These are phyloP conservation scores for Penicillium silybi DNA, from an alignment of 495 filamentous ascomycete genomes.

Conservation along the genomic window DNA sequence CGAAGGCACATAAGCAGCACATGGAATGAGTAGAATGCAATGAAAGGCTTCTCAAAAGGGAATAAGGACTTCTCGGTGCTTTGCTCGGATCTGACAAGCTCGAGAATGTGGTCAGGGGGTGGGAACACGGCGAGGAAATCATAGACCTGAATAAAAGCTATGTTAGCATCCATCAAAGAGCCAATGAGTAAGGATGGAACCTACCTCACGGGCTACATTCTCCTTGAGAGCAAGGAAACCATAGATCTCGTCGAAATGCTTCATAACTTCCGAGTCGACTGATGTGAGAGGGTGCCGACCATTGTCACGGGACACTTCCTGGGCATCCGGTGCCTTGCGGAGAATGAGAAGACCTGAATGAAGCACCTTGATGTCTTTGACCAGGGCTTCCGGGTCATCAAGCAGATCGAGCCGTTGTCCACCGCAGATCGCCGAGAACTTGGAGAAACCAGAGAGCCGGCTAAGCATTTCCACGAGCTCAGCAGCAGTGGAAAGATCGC, in stretches of 20 bases:
- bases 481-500: constrained; percentile 63
- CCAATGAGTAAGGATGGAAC: background rate
- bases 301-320: constrained; percentile 24
- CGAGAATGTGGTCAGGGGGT: constrained; percentile 57
- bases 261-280: constrained; percentile 71
- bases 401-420: constrained; percentile 48
- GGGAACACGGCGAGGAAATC: constrained; percentile 71
- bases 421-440: constrained; percentile 53
- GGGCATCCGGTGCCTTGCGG: constrained; percentile 37
- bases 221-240: constrained; percentile 74
- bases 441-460: constrained; percentile 65
- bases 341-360: constrained; percentile 60
- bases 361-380: constrained; percentile 41
- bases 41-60: constrained; percentile 66
- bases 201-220: constrained; percentile 63
- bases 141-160: constrained; percentile 53
- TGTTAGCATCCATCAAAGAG: background rate
- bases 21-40: constrained; percentile 68
- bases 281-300: constrained; percentile 37
- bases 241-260: constrained; percentile 84
- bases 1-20: constrained; percentile 53
- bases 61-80: constrained; percentile 57
- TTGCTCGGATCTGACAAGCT: constrained; percentile 52
- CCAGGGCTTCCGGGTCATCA: constrained; percentile 31
- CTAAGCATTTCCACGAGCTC: constrained; percentile 62